These are phyloP conservation scores for Aspergillus saccharolyticus DNA, from an alignment of 495 filamentous ascomycete species.

Conservation along the genomic window DNA sequence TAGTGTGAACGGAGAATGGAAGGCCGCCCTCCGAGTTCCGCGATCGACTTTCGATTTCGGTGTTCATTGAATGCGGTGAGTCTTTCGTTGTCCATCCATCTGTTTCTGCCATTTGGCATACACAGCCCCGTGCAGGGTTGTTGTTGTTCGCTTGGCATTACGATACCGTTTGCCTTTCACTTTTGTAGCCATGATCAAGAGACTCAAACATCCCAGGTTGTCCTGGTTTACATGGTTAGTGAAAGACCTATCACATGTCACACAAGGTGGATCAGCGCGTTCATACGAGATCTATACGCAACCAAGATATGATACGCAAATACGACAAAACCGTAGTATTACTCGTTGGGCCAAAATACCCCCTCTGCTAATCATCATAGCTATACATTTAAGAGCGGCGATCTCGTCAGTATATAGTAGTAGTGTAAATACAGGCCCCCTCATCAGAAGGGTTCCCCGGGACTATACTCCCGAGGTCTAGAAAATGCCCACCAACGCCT, in stretches of 20 bases:
- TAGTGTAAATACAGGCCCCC: constrained; percentile 19
- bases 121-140: too few relatives aligned
- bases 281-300: background rate
- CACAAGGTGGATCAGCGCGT: background rate
- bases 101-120: too few relatives aligned
- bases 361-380: constrained; percentile 12
- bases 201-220: background rate
- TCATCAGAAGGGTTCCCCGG: constrained; percentile 10
- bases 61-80: too few relatives aligned
- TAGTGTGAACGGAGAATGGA: background rate
- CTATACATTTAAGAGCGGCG: constrained; percentile 37
- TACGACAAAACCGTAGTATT: background rate
- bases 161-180: background rate
- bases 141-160: background rate
- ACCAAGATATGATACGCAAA: too few relatives aligned
- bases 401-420: constrained; percentile 39
- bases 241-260: background rate
- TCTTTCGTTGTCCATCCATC: too few relatives aligned
- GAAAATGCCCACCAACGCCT: constrained; percentile 40
- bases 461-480: constrained; percentile 24
- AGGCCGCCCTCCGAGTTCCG: background rate
- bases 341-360: background rate
- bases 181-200: background rate
- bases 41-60: too few relatives aligned
- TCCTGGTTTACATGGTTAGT: background rate